Evolutionary conservation across 1,284 basidiomycete species (phyloP).

Genomic region (Malassezia yamatoensis): DNA sequence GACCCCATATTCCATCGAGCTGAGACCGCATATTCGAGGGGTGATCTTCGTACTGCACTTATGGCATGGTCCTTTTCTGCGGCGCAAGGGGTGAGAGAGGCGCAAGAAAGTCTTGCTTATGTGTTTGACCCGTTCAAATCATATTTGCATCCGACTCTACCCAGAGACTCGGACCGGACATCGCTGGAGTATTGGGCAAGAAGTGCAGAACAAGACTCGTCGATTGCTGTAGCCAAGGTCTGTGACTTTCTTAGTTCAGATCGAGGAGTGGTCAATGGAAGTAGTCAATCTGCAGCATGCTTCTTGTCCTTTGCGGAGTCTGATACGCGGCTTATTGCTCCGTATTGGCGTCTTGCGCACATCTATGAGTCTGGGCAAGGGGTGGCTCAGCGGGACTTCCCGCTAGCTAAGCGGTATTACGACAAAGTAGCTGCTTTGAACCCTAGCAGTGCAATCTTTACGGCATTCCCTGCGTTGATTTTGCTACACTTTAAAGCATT

Average conservation of each 20-base stretch:
- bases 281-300: neutral
- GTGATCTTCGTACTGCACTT: slow-evolving; percentile 28
- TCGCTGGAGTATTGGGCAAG: slow-evolving; percentile 87
- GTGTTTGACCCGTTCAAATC: slow-evolving; percentile 62
- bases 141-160: slow-evolving; percentile 12
- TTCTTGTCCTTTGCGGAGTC: neutral
- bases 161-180: slow-evolving; percentile 56
- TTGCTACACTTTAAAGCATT: slow-evolving; percentile 74
- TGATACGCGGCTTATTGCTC: neutral
- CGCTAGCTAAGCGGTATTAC: slow-evolving; percentile 91
- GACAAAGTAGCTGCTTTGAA: slow-evolving; percentile 72
- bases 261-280: neutral
- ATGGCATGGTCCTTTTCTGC: slow-evolving; percentile 70
- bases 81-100: slow-evolving; percentile 75
- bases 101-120: slow-evolving; percentile 91
- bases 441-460: slow-evolving; percentile 50
- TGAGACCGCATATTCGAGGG: slow-evolving; percentile 38
- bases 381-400: slow-evolving; percentile 69
- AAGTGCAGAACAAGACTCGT: slow-evolving; percentile 81
- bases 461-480: slow-evolving; percentile 50
- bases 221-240: slow-evolving; percentile 82
- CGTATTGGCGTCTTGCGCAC: slow-evolving; percentile 82
- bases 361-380: slow-evolving; percentile 97
- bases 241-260: slow-evolving; percentile 61
- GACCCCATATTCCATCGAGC: slow-evolving; percentile 37